Conservation (phyloP, 1,139 yeast genomes). For the Sugiyamaella castrensis region DNA sequence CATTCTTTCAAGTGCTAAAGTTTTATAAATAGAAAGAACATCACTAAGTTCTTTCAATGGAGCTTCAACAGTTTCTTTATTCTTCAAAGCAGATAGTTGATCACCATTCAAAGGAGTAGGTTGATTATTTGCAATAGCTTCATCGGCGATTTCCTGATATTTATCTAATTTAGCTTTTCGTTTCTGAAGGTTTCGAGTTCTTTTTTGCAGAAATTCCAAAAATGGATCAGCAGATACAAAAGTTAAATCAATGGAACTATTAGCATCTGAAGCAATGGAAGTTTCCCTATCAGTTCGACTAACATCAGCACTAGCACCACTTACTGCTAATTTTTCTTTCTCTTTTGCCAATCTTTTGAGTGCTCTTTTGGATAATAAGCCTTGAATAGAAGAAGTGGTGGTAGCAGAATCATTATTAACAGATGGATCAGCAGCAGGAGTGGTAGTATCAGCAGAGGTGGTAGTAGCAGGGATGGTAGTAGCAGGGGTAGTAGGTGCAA, state of each 20-base stretch:
- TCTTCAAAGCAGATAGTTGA: conserved; percentile 36
- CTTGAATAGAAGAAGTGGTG: neutral
- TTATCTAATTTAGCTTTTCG: conserved; percentile 38
- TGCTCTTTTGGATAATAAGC: conserved; percentile 25
- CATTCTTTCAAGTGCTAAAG: conserved; percentile 20
- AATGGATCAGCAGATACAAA: conserved; percentile 25
- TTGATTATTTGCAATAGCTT: conserved; percentile 19
- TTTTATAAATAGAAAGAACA: conserved; percentile 29
- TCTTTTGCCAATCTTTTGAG: conserved; percentile 22
- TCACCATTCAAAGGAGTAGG: conserved; percentile 35
- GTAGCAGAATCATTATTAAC: neutral
- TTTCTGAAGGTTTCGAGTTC: conserved; percentile 40
- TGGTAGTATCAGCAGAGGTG: neutral
- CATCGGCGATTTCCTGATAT: conserved; percentile 34
- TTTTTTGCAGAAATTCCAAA: conserved; percentile 34
- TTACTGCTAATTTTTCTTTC: conserved; percentile 3
- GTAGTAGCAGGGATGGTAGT: neutral
- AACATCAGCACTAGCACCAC: conserved; percentile 1
- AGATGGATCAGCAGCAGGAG: neutral
- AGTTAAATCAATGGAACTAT: conserved; percentile 3
- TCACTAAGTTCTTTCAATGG: conserved; percentile 39
- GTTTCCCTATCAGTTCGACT: conserved; percentile 12
- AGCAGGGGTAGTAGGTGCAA: no score
- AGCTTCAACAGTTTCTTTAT: conserved; percentile 37
- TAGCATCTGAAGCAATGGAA: conserved; percentile 10